Percentiles rank a stretch among this genome's conserved stretches.
Evolutionary conservation across 768 basidiomycete genomes (phyloP).

Genomic region (Lentinula lateritia): DNA sequence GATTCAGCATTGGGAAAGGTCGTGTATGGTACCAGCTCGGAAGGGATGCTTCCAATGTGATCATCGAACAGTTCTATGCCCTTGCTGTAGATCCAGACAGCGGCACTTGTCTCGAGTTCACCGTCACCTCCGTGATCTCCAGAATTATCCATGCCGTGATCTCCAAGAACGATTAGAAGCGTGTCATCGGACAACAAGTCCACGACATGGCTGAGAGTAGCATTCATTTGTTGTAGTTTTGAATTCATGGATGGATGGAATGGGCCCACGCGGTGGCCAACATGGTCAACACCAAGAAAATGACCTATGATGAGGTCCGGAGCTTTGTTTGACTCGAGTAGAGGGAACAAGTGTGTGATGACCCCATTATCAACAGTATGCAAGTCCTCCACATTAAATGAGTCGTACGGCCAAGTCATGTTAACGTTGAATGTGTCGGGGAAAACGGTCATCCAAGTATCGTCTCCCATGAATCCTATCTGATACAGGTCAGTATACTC

Average conservation of each 20-base stretch:
- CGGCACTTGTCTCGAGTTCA: slow-evolving; percentile 76
- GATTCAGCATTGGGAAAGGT: slow-evolving; percentile 54
- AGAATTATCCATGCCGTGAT: slow-evolving; percentile 94
- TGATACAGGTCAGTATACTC: slow-evolving; percentile 20
- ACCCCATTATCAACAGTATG: slow-evolving; percentile 95
- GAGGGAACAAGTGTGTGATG: slow-evolving; percentile 74
- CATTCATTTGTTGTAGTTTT: slow-evolving; percentile 87
- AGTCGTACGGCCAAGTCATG: slow-evolving; percentile 84
- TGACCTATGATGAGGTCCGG: slow-evolving; percentile 86
- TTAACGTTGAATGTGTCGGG: slow-evolving; percentile 67
- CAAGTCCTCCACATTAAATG: slow-evolving; percentile 97
- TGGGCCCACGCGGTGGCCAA: slow-evolving; percentile 91
- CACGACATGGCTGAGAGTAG: slow-evolving; percentile 69
- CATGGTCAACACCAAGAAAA: slow-evolving; percentile 94
- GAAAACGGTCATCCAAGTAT: slow-evolving; percentile 93
- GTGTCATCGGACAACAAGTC: slow-evolving; percentile 79
- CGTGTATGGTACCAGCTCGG: slow-evolving; percentile 44
- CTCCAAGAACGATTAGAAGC: slow-evolving; percentile 85
- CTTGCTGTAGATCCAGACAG: slow-evolving; percentile 92
- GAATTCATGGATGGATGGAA: slow-evolving; percentile 79
- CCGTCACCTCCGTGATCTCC: slow-evolving; percentile 97
- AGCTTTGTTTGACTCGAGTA: slow-evolving; percentile 46
- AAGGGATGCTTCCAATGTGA: slow-evolving; percentile 30
- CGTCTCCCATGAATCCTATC: slow-evolving; percentile 92
- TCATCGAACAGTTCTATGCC: slow-evolving; percentile 39